phyloP scores from a whole-genome alignment of 2,329 filamentous ascomycete species.

The Colletotrichum phormii region DNA sequence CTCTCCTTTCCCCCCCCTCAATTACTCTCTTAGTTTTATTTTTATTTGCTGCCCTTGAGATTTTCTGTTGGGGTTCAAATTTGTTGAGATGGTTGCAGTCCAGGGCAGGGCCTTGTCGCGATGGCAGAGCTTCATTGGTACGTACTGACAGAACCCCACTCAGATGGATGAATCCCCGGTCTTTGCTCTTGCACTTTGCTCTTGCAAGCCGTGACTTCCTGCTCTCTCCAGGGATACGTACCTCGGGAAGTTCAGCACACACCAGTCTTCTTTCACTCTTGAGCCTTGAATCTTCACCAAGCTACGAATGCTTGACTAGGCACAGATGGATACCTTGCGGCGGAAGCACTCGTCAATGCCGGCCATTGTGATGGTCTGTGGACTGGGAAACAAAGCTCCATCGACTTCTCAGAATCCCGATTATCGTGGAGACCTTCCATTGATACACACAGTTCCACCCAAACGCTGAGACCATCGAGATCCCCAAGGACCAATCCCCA shows the following conservation, averaged over 20 bases:
- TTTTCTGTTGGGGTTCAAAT: conserved; percentile 35
- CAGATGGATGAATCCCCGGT: conserved; percentile 6
- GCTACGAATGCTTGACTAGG: no score
- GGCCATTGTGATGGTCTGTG: background rate
- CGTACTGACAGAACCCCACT: conserved; percentile 24
- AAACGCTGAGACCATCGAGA: conserved; percentile 8
- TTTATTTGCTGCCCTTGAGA: conserved; percentile 13
- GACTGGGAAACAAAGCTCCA: background rate
- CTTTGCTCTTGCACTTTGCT: conserved; percentile 1
- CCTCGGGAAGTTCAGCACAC: background rate
- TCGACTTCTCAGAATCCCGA: background rate
- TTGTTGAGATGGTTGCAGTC: conserved; percentile 34
- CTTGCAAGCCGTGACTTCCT: background rate
- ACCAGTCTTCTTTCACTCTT: no score
- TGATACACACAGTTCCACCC: background rate
- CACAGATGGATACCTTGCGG: background rate
- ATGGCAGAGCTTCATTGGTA: conserved; percentile 15
- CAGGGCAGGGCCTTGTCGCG: conserved; percentile 33
- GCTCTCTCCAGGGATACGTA: conserved; percentile 10
- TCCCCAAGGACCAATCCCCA: conserved; percentile 12
- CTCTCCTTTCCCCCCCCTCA: background rate
- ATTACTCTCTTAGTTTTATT: background rate
- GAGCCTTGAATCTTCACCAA: background rate
- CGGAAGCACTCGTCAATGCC: background rate
- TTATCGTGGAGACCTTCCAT: background rate